phyloP scores from a whole-genome alignment of 495 filamentous ascomycete genomes.

The Xylaria telfairii region DNA sequence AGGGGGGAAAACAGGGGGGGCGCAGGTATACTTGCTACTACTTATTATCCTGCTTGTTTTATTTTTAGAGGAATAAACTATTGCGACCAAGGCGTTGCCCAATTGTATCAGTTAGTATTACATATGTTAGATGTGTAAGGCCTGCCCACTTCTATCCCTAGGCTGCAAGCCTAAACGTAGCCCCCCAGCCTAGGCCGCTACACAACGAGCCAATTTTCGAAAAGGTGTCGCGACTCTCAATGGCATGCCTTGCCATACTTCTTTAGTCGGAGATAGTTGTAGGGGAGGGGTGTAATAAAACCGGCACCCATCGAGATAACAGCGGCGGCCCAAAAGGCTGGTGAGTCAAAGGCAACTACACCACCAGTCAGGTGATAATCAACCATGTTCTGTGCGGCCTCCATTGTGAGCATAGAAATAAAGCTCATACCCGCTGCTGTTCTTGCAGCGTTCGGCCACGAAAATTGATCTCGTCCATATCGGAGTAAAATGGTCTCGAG shows the following conservation, averaged over 20 bases:
- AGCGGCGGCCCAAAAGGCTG: conserved; percentile 46
- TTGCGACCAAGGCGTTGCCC: too few relatives aligned
- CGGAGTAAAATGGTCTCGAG: conserved; percentile 53
- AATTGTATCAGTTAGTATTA: too few relatives aligned
- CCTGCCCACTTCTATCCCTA: too few relatives aligned
- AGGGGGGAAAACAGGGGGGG: too few relatives aligned
- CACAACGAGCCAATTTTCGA: neutral
- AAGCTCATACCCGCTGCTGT: conserved; percentile 59
- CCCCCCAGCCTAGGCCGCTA: too few relatives aligned
- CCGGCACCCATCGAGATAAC: conserved; percentile 48
- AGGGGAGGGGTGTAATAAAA: conserved; percentile 54
- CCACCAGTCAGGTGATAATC: conserved; percentile 57
- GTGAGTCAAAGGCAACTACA: conserved; percentile 43
- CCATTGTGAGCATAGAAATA: conserved; percentile 57
- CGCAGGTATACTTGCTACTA: too few relatives aligned
- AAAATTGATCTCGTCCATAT: conserved; percentile 47
- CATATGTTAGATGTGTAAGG: too few relatives aligned
- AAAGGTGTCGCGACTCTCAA: neutral
- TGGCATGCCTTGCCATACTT: conserved; percentile 40
- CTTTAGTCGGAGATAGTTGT: conserved; percentile 52
- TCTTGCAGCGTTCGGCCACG: conserved; percentile 44
- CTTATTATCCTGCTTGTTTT: too few relatives aligned
- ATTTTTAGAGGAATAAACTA: too few relatives aligned
- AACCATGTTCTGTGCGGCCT: conserved; percentile 51
- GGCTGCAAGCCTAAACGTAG: too few relatives aligned